phyloP scores from a whole-genome alignment of 495 filamentous ascomycete species.

The Tuber microsphaerosporum region DNA sequence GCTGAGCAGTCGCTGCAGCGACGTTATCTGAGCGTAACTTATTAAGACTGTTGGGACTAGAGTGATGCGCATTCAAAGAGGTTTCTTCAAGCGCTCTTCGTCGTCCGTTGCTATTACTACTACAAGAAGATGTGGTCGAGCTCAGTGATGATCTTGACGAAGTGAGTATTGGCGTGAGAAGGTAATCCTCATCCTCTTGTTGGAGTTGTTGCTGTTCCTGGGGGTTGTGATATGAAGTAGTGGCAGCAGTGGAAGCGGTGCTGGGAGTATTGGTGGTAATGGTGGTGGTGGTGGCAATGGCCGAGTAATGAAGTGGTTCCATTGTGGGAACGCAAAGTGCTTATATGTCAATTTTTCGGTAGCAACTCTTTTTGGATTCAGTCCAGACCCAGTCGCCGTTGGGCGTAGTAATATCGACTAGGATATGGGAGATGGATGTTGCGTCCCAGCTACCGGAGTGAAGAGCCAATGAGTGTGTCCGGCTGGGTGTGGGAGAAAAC shows the following conservation, averaged over 20 bases:
- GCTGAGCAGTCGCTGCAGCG: conserved; percentile 3
- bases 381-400: neutral
- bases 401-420: neutral
- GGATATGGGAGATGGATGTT: neutral
- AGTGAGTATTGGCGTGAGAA: conserved; percentile 15
- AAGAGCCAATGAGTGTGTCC: neutral
- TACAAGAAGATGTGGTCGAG: conserved; percentile 7
- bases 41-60: conserved; percentile 8
- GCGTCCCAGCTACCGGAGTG: neutral
- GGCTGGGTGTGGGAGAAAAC: neutral
- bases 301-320: neutral
- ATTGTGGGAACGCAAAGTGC: neutral
- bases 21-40: neutral
- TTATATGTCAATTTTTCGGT: neutral
- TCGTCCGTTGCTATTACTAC: conserved; percentile 18
- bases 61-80: conserved; percentile 26
- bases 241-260: conserved; percentile 15
- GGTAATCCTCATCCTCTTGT: conserved; percentile 20
- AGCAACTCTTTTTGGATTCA: neutral
- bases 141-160: conserved; percentile 5
- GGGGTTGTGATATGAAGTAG: conserved; percentile 1
- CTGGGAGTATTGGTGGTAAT: conserved; percentile 8
- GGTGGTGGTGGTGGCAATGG: neutral
- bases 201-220: conserved; percentile 21
- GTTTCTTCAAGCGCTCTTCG: conserved; percentile 30